Percentiles rank a stretch among this genome's conserved stretches.
These are phyloP conservation scores for Cryptosporidium xiaoi DNA, from an alignment of 169 alveolate species.

Conservation along the genomic window DNA sequence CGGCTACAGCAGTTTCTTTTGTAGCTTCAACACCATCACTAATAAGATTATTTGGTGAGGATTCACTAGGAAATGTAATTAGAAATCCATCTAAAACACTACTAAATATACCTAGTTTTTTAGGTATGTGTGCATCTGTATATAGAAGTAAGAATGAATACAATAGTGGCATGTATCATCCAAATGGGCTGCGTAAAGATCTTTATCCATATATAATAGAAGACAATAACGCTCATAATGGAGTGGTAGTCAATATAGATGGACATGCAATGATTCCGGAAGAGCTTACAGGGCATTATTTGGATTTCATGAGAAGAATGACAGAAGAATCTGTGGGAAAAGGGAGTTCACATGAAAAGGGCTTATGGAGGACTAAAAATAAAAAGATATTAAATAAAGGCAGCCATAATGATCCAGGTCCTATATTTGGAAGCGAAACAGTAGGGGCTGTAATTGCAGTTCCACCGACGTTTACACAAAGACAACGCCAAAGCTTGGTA, in stretches of 20 bases:
- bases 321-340: conserved; percentile 74
- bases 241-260: conserved; percentile 17
- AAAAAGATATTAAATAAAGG: conserved; percentile 7
- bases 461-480: conserved; percentile 77
- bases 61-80: conserved; percentile 78
- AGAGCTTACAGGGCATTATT: conserved; percentile 79
- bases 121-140: conserved; percentile 74
- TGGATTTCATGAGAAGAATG: conserved; percentile 77
- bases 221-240: conserved; percentile 30
- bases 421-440: conserved; percentile 76
- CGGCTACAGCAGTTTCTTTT: conserved; percentile 77
- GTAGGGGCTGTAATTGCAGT: conserved; percentile 80
- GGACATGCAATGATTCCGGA: conserved; percentile 56
- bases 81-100: conserved; percentile 78
- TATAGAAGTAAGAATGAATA: conserved; percentile 74
- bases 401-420: conserved; percentile 40
- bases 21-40: conserved; percentile 76
- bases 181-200: conserved; percentile 57
- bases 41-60: conserved; percentile 78
- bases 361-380: not conserved
- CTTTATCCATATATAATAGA: conserved; percentile 51
- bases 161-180: not conserved
- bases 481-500: conserved; percentile 72
- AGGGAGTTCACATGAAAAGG: not conserved
- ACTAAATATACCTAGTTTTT: conserved; percentile 72